Evolutionary conservation across 805 yeast genomes (phyloP).

Genomic region (Teunomyces tritomae): DNA sequence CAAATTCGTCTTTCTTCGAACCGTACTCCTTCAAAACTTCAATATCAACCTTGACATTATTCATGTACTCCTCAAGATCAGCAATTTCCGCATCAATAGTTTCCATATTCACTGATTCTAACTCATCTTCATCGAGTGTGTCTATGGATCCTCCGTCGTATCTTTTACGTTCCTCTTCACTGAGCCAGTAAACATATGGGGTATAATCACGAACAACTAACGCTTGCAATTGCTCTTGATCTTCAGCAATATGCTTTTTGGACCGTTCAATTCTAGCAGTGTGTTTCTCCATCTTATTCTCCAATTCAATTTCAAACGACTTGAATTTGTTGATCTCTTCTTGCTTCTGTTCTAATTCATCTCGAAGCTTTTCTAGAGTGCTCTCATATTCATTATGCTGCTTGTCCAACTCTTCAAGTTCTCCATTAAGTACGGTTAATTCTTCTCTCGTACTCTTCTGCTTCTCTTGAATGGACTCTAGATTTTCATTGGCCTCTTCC

Average conservation of each 20-base stretch:
- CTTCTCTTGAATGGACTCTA: slow-evolving; percentile 17
- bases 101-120: slow-evolving; percentile 47
- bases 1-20: slow-evolving; percentile 60
- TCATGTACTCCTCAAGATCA: slow-evolving; percentile 53
- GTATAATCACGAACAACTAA: slow-evolving; percentile 55
- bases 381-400: slow-evolving; percentile 40
- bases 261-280: slow-evolving; percentile 36
- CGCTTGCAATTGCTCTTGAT: slow-evolving; percentile 39
- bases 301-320: slow-evolving; percentile 65
- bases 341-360: slow-evolving; percentile 35
- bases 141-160: slow-evolving; percentile 39
- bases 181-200: slow-evolving; percentile 51
- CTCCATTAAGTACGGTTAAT: slow-evolving; percentile 28
- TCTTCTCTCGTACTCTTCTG: slow-evolving; percentile 26
- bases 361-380: slow-evolving; percentile 33
- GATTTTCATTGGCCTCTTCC: slow-evolving; percentile 22
- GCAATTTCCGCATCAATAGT: slow-evolving; percentile 50
- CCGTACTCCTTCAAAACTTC: slow-evolving; percentile 79
- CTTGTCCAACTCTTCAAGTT: slow-evolving; percentile 30
- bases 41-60: slow-evolving; percentile 60
- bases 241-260: slow-evolving; percentile 36
- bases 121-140: slow-evolving; percentile 49
- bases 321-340: slow-evolving; percentile 53
- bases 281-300: slow-evolving; percentile 60
- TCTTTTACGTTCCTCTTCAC: slow-evolving; percentile 32